Conservation (phyloP, 1,284 basidiomycete genomes). For the Ganoderma meredithae region DNA sequence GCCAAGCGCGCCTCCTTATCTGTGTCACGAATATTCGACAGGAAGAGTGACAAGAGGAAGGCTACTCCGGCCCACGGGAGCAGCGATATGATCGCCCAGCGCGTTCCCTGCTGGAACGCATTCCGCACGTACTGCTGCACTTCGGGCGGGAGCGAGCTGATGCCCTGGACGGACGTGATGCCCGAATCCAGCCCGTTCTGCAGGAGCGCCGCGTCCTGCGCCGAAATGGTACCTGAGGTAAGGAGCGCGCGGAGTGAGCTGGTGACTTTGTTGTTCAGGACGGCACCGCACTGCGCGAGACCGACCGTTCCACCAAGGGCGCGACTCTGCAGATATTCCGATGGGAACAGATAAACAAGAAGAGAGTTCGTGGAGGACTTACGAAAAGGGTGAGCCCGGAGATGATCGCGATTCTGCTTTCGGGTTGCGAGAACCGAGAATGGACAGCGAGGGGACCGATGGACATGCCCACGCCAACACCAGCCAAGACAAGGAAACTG, state of each 20-base stretch:
- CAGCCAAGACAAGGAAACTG: slow-evolving; percentile 55
- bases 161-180: slow-evolving; percentile 45
- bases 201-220: slow-evolving; percentile 39
- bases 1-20: slow-evolving; percentile 29
- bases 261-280: slow-evolving; percentile 53
- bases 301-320: slow-evolving; percentile 59
- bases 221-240: slow-evolving; percentile 39
- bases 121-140: slow-evolving; percentile 46
- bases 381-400: slow-evolving; percentile 54
- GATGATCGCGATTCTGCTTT: slow-evolving; percentile 47
- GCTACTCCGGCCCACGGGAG: slow-evolving; percentile 54
- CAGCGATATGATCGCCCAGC: slow-evolving; percentile 55
- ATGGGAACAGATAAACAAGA: too few relatives aligned
- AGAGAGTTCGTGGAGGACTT: slow-evolving; percentile 24
- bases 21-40: slow-evolving; percentile 46
- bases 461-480: slow-evolving; percentile 52
- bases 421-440: slow-evolving; percentile 53
- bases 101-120: slow-evolving; percentile 50
- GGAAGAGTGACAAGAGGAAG: slow-evolving; percentile 46
- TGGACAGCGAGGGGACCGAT: slow-evolving; percentile 51
- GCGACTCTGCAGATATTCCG: slow-evolving; percentile 45
- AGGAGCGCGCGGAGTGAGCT: slow-evolving; percentile 42
- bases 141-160: slow-evolving; percentile 44
- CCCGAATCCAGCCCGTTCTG: slow-evolving; percentile 30
- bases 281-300: slow-evolving; percentile 57